Percentiles rank a stretch among this genome's conserved stretches.
These are phyloP conservation scores for Raffaelea albimanens DNA, from an alignment of 2,329 filamentous ascomycete species.

Conservation along the genomic window DNA sequence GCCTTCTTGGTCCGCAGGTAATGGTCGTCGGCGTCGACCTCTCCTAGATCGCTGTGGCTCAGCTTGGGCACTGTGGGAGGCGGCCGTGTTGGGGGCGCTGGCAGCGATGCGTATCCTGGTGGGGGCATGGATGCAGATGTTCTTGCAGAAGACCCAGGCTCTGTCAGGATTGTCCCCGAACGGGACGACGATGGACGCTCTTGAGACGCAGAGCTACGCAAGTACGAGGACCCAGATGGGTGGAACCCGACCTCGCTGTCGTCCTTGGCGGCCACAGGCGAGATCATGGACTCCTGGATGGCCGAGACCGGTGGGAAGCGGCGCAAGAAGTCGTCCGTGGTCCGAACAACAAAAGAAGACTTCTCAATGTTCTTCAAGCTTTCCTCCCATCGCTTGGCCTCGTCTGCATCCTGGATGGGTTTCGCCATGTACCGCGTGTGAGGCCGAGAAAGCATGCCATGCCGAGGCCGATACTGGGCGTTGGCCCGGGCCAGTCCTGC, in stretches of 20 bases:
- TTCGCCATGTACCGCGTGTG: conserved; percentile 43
- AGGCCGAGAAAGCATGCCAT: conserved; percentile 20
- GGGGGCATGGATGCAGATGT: conserved; percentile 24
- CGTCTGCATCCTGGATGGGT: conserved; percentile 64
- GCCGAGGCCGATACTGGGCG: conserved; percentile 19
- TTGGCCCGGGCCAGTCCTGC: conserved; percentile 10
- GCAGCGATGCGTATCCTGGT: conserved; percentile 31
- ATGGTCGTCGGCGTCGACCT: conserved; percentile 24
- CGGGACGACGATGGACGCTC: conserved; percentile 18
- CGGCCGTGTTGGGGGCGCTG: conserved; percentile 54
- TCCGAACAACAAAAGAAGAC: conserved; percentile 53
- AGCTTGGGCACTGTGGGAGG: conserved; percentile 56
- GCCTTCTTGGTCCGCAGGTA: conserved; percentile 32
- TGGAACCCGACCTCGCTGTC: neutral
- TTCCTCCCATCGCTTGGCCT: conserved; percentile 73
- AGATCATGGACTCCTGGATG: conserved; percentile 50
- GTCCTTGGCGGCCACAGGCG: conserved; percentile 19
- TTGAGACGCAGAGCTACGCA: conserved; percentile 11
- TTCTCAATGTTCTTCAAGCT: conserved; percentile 50
- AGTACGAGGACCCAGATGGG: neutral
- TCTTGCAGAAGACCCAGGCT: conserved; percentile 16
- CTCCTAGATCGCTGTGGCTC: conserved; percentile 69
- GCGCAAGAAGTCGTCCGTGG: conserved; percentile 75
- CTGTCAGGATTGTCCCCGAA: neutral
- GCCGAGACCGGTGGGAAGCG: conserved; percentile 65